phyloP scores from a whole-genome alignment of 2,329 filamentous ascomycete genomes.

The Xylariales sp. region DNA sequence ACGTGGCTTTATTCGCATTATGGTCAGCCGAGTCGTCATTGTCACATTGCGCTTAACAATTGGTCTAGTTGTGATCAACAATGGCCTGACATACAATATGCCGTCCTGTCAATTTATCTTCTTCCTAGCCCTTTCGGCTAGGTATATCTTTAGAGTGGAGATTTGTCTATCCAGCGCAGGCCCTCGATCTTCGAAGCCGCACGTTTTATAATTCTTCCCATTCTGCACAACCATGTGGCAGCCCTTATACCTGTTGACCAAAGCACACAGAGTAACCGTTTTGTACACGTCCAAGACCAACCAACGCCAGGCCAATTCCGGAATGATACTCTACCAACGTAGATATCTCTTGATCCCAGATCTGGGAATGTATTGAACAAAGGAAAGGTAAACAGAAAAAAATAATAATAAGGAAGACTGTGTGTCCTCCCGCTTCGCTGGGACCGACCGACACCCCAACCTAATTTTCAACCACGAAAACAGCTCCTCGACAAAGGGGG shows the following conservation, averaged over 20 bases:
- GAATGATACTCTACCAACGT: background rate
- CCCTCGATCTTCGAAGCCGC: conserved; percentile 18
- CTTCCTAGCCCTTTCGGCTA: background rate
- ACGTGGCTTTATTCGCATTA: too few species aligned
- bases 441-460: conserved; percentile 1
- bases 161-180: conserved; percentile 37
- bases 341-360: background rate
- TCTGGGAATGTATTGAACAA: too few species aligned
- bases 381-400: too few species aligned
- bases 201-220: conserved; percentile 14
- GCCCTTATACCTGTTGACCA: conserved; percentile 7
- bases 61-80: too few species aligned
- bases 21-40: too few species aligned
- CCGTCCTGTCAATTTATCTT: background rate
- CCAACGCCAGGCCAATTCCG: conserved; percentile 5
- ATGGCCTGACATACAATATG: too few species aligned
- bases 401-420: conserved; percentile 4
- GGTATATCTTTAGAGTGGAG: conserved; percentile 41
- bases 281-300: conserved; percentile 4
- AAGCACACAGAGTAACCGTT: background rate
- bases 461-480: conserved; percentile 1
- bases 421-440: conserved; percentile 3
- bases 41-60: too few species aligned
- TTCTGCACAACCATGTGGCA: conserved; percentile 18
- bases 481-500: conserved; percentile 15